Percentiles rank a stretch among this genome's conserved stretches.
Evolutionary conservation across 78 protist genomes (phyloP).

Genomic region (Dictyostelium firmibasis): DNA sequence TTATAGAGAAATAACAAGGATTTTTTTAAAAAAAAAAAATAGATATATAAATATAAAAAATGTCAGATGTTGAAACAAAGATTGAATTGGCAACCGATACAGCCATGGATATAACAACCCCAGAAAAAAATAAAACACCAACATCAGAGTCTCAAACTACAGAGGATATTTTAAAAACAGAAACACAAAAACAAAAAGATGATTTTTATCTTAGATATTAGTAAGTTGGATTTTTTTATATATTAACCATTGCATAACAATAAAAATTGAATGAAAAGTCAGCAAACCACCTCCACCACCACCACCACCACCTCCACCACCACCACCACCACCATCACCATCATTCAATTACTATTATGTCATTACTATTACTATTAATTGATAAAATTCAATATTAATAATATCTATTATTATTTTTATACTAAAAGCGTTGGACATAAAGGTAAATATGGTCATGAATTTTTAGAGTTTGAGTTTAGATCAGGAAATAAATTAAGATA

Average conservation of each 20-base stretch:
- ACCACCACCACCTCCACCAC: too few relatives aligned
- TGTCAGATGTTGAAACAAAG: neutral
- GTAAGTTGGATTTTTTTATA: conserved; percentile 2
- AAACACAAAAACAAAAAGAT: conserved; percentile 26
- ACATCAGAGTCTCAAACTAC: neutral
- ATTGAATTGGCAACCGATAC: neutral
- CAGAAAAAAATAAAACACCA: neutral
- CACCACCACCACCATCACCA: too few relatives aligned
- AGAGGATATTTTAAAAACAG: conserved; percentile 17
- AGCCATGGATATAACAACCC: neutral
- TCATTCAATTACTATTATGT: too few relatives aligned
- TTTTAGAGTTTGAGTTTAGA: conserved; percentile 97
- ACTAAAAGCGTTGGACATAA: conserved; percentile 95
- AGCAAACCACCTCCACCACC: too few relatives aligned
- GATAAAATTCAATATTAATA: too few relatives aligned
- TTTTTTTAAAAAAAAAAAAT: neutral
- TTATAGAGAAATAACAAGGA: neutral
- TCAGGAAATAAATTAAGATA: conserved; percentile 93
- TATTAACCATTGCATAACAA: too few relatives aligned
- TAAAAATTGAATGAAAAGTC: too few relatives aligned
- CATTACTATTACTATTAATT: too few relatives aligned
- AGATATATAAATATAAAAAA: neutral
- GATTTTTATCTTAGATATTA: conserved; percentile 68
- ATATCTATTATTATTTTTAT: too few relatives aligned
- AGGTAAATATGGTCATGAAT: conserved; percentile 99